phyloP scores from a whole-genome alignment of 805 yeast genomes.

The Candida sanyiensis region DNA sequence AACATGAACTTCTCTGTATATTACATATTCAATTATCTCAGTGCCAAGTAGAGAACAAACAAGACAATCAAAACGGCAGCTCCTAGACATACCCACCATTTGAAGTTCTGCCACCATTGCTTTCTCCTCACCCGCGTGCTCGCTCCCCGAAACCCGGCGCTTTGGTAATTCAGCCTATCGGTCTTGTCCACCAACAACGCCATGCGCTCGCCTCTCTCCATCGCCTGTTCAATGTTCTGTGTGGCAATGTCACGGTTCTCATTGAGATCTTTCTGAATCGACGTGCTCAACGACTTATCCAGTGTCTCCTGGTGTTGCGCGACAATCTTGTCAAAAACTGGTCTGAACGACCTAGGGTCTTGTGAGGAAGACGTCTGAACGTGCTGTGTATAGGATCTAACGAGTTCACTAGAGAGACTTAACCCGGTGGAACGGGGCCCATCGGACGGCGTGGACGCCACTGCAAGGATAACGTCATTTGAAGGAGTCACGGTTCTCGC shows the following conservation, averaged over 20 bases:
- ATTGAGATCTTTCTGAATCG: neutral
- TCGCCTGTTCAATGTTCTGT: constrained; percentile 53
- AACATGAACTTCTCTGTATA: neutral
- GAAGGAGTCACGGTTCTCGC: neutral
- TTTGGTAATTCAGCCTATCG: constrained; percentile 45
- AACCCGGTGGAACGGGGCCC: neutral
- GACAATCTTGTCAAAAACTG: neutral
- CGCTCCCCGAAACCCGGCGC: constrained; percentile 49
- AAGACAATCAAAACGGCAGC: constrained; percentile 54
- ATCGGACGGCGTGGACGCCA: neutral
- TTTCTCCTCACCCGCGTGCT: constrained; percentile 46
- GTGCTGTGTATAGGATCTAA: neutral
- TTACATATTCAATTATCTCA: neutral
- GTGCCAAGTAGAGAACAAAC: constrained; percentile 46
- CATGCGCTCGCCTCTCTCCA: constrained; percentile 56
- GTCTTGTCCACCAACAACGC: constrained; percentile 55
- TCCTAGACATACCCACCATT: constrained; percentile 54
- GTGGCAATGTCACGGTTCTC: constrained; percentile 37
- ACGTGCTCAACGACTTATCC: neutral
- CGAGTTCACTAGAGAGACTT: neutral
- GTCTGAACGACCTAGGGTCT: neutral
- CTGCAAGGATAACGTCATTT: constrained; percentile 1
- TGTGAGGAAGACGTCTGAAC: neutral
- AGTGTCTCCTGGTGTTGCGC: neutral
- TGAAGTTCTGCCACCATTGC: constrained; percentile 51